Evolutionary conservation across 2,329 filamentous ascomycete genomes (phyloP), one percentile per base, ranked within the genome.

Genomic region (Beauveria australis): DNA sequence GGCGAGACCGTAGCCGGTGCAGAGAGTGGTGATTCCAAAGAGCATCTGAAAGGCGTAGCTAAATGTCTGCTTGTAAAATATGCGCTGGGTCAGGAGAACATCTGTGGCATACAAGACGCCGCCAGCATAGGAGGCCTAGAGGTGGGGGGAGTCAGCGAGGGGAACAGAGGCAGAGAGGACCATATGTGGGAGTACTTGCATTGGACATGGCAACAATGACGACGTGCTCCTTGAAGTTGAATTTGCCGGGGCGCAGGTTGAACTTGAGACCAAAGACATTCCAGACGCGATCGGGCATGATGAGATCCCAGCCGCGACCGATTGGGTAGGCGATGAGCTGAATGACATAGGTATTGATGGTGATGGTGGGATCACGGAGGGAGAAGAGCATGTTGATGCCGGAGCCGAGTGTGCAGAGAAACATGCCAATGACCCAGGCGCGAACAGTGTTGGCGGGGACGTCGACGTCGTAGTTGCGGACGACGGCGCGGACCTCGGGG

Each of bases 121-220:
- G 41, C 81, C 81, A 41, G 81, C 81, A 63, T 84, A 84, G 7
- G 82, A 81, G 64, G 81, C 80, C 80, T 79, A 10, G 12, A 33
- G 16, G 7, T 40, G n/a, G 53, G 19, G 14, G 14, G 63, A 61
- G n/a, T 65, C 66, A 68, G 22, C 24, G 24, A 6, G 46, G 24
- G 14, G 24, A 3, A 43, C 19, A 33, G 69, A 62, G 43, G 40
- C 52, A 19, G 18, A n/a, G 37, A 37, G 52, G 24, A 24, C 10
- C 10, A 14, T 44, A 48, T 12, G 9, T 2, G 8, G 47, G 30
- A 30, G 19, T n/a, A 71, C 81, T 73, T 66, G 84, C 83, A 69
- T 85, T 85, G 2, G 83, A 84, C 83, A 87, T 86, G 69, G 83
- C 80, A 26, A 84, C 82, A 65, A 85, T 83, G 44, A 85, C 73